Conservation (phyloP, 345 rosid genomes). For the Barbarea vulgaris region DNA sequence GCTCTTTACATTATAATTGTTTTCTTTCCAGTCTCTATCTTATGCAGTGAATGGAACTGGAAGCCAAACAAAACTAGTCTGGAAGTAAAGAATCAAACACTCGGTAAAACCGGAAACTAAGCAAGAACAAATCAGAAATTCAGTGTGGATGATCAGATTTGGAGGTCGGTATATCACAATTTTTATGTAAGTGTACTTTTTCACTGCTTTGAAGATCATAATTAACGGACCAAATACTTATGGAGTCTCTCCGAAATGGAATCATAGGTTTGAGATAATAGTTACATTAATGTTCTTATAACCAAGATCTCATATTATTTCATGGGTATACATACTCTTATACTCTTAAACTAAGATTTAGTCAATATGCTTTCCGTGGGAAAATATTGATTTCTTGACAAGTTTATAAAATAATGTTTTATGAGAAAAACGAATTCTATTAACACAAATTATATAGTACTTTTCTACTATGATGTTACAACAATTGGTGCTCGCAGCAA, state of each 20-base stretch:
- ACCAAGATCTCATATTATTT: background rate
- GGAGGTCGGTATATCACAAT: slow-evolving; percentile 17
- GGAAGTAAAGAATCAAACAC: slow-evolving; percentile 55
- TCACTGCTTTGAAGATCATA: background rate
- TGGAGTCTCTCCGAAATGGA: background rate
- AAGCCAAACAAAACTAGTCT: slow-evolving; percentile 77
- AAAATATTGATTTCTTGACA: slow-evolving; percentile 17
- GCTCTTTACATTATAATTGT: background rate
- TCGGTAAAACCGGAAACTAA: slow-evolving; percentile 22
- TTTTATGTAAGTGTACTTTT: slow-evolving; percentile 7
- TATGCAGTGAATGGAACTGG: slow-evolving; percentile 55
- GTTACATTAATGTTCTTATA: background rate
- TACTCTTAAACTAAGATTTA: background rate
- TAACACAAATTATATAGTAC: slow-evolving; percentile 16
- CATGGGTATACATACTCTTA: background rate
- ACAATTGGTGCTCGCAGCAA: slow-evolving; percentile 31
- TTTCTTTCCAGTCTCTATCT: slow-evolving; percentile 62
- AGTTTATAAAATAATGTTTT: slow-evolving; percentile 24
- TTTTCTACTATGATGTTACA: slow-evolving; percentile 21
- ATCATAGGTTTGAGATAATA: background rate
- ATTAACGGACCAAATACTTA: background rate
- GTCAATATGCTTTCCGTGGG: background rate
- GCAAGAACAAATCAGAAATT: background rate
- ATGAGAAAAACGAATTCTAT: slow-evolving; percentile 24
- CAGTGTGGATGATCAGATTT: slow-evolving; percentile 3